These are phyloP conservation scores for Coemansia sp. DNA, from an alignment of 192 early-diverging fungal species.

Conservation along the genomic window DNA sequence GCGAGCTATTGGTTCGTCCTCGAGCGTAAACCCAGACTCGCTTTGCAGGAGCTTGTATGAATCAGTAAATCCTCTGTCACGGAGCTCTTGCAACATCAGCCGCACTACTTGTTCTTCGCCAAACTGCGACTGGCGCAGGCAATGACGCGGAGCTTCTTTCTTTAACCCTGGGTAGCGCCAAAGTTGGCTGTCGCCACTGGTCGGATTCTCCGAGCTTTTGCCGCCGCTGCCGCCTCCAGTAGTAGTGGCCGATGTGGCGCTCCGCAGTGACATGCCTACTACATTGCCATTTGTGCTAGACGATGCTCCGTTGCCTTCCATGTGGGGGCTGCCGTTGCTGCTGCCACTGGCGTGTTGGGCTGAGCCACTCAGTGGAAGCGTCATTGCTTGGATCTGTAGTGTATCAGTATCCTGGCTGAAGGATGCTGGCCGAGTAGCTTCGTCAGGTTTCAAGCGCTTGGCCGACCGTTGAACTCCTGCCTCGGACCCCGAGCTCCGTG, in stretches of 20 bases:
- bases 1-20: slow-evolving; percentile 65
- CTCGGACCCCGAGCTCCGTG: slow-evolving; percentile 35
- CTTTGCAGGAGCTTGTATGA: slow-evolving; percentile 69
- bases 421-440: slow-evolving; percentile 12
- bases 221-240: slow-evolving; percentile 13
- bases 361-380: slow-evolving; percentile 13
- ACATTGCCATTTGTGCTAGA: slow-evolving; percentile 12
- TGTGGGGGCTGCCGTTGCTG: slow-evolving; percentile 6
- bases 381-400: slow-evolving; percentile 28
- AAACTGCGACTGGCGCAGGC: slow-evolving; percentile 49
- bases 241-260: slow-evolving; percentile 3
- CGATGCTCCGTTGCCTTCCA: not conserved
- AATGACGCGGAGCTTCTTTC: slow-evolving; percentile 38
- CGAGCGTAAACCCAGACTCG: slow-evolving; percentile 80
- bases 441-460: slow-evolving; percentile 35
- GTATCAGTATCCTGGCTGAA: slow-evolving; percentile 13
- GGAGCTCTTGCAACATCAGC: slow-evolving; percentile 84
- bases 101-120: slow-evolving; percentile 77
- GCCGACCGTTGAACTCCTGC: slow-evolving; percentile 25
- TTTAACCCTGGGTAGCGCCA: slow-evolving; percentile 42
- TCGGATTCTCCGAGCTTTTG: not conserved
- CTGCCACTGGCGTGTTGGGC: not conserved
- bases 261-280: slow-evolving; percentile 6
- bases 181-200: not conserved
- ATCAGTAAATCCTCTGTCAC: slow-evolving; percentile 77